phyloP scores from a whole-genome alignment of 805 yeast genomes.

The Yarrowia sp. region DNA sequence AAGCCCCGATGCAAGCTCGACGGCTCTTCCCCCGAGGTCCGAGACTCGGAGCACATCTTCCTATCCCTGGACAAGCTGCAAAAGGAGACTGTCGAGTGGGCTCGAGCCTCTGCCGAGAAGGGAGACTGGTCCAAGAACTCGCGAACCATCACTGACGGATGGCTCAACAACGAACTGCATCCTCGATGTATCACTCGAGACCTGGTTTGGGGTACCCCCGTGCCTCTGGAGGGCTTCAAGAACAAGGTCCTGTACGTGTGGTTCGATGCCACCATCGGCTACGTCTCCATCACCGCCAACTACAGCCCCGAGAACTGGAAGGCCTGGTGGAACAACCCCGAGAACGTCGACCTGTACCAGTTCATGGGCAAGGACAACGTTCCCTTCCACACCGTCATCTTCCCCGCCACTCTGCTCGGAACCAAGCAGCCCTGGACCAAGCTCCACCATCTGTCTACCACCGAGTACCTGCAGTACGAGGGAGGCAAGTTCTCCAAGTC shows the following conservation, averaged over 20 bases:
- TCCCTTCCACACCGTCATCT: conserved; percentile 97
- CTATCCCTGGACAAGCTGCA: conserved; percentile 81
- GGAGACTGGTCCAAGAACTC: conserved; percentile 94
- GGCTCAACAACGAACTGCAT: conserved; percentile 90
- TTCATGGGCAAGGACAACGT: conserved; percentile 99
- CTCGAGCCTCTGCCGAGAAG: conserved; percentile 58
- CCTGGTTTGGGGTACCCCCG: conserved; percentile 97
- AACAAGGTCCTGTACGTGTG: conserved; percentile 95
- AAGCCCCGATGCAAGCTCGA: conserved; percentile 96
- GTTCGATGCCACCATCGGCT: conserved; percentile 99
- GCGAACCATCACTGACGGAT: conserved; percentile 79
- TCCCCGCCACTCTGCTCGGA: conserved; percentile 91
- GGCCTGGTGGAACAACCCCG: conserved; percentile 95
- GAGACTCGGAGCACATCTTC: conserved; percentile 82
- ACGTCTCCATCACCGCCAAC: conserved; percentile 92
- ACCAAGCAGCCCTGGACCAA: conserved; percentile 86
- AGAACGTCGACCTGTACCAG: conserved; percentile 82
- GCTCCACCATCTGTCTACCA: conserved; percentile 85
- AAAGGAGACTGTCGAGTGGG: conserved; percentile 71
- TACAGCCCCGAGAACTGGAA: conserved; percentile 73
- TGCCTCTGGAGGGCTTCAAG: conserved; percentile 80
- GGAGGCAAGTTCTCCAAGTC: conserved; percentile 98
- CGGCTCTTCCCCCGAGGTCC: conserved; percentile 72
- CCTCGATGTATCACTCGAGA: conserved; percentile 98
- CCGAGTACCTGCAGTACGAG: conserved; percentile 96